These are phyloP conservation scores for Chlamydomonas schloesseri DNA, from an alignment of 139 green algal species.

Conservation along the genomic window DNA sequence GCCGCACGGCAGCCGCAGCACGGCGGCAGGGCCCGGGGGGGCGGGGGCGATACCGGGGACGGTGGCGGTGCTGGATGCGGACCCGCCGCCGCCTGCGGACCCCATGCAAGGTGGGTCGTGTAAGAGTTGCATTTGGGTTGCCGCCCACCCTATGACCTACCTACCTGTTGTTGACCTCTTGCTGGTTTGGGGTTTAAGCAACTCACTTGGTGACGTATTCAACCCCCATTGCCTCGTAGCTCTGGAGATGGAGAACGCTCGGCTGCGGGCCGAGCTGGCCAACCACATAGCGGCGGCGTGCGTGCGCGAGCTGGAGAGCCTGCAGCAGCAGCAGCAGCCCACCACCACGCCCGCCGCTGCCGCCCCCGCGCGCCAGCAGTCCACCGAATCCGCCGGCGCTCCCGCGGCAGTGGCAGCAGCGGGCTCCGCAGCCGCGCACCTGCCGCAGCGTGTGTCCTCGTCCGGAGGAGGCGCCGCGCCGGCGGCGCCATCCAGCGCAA, in stretches of 20 bases:
- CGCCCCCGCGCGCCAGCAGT: background rate
- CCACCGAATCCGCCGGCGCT: background rate
- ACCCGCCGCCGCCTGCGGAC: conserved; percentile 9
- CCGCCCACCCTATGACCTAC: too few species aligned
- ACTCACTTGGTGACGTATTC: too few species aligned
- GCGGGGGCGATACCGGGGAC: conserved; percentile 3
- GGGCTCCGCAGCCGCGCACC: background rate
- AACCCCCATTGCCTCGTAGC: background rate
- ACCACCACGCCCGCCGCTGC: background rate
- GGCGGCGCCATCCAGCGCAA: background rate
- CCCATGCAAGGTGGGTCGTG: background rate
- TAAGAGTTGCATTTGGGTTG: too few species aligned
- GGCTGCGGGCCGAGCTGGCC: conserved; percentile 76
- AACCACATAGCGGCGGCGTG: conserved; percentile 47
- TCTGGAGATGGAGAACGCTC: conserved; percentile 76
- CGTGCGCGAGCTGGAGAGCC: conserved; percentile 40
- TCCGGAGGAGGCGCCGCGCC: background rate
- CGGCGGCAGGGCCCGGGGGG: background rate
- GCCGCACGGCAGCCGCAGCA: background rate
- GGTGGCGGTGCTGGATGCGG: conserved; percentile 23
- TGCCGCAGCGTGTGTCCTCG: background rate
- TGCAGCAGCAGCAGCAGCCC: background rate
- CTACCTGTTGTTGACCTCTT: too few species aligned
- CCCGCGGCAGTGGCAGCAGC: background rate
- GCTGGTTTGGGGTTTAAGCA: too few species aligned